Evolutionary conservation across 768 basidiomycete species (phyloP).

Genomic region (Lentinus tigrinus): DNA sequence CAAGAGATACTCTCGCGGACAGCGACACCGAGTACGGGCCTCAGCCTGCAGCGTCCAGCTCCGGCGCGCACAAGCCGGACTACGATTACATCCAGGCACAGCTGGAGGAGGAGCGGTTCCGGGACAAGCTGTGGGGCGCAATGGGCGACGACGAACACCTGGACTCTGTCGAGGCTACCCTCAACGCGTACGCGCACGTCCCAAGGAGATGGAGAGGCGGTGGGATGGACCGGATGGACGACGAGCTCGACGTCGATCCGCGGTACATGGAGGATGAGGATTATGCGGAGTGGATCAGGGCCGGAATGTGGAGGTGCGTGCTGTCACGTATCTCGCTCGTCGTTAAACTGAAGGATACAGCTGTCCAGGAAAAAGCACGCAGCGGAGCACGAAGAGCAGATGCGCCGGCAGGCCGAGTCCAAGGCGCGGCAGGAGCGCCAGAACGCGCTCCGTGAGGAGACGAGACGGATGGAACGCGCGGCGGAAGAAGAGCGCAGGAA

Average conservation of each 20-base stretch:
- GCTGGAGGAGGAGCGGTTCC: slow-evolving; percentile 64
- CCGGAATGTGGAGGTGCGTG: slow-evolving; percentile 80
- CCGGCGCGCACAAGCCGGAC: slow-evolving; percentile 35
- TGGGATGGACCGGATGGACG: slow-evolving; percentile 41
- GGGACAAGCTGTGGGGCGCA: slow-evolving; percentile 71
- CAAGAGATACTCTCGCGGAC: slow-evolving; percentile 7
- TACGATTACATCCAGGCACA: slow-evolving; percentile 51
- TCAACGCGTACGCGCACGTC: slow-evolving; percentile 71
- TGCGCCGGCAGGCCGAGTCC: slow-evolving; percentile 50
- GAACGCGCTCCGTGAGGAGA: slow-evolving; percentile 54
- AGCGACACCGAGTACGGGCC: slow-evolving; percentile 29
- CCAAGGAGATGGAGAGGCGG: slow-evolving; percentile 64
- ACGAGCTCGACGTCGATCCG: slow-evolving; percentile 41
- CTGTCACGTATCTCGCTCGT: background rate
- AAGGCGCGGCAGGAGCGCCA: slow-evolving; percentile 54
- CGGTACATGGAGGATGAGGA: slow-evolving; percentile 77
- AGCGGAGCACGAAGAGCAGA: slow-evolving; percentile 61
- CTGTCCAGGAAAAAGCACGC: slow-evolving; percentile 61
- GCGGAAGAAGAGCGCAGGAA: slow-evolving; percentile 52
- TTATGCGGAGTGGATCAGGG: slow-evolving; percentile 83
- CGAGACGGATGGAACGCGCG: slow-evolving; percentile 45
- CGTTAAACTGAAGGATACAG: background rate
- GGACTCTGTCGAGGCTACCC: slow-evolving; percentile 57
- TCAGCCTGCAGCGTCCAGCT: slow-evolving; percentile 25
- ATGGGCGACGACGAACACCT: slow-evolving; percentile 71